phyloP scores from a whole-genome alignment of 78 protist genomes.

The Isochrysis galbana region DNA sequence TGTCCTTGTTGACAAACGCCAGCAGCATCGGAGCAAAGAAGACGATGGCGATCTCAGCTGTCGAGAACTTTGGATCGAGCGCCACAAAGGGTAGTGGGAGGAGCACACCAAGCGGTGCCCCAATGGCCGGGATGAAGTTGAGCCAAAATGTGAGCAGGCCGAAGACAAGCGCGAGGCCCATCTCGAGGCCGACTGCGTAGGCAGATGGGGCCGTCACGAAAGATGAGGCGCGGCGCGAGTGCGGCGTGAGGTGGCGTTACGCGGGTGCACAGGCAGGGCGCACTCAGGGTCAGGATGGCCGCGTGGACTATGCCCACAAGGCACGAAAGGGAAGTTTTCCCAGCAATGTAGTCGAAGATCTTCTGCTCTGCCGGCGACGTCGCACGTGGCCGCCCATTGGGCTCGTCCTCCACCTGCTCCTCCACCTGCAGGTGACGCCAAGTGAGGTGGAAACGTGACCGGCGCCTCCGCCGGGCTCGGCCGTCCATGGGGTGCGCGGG shows the following conservation, averaged over 20 bases:
- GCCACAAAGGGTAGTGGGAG: not conserved
- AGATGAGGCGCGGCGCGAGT: not conserved
- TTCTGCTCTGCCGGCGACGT: too few species aligned
- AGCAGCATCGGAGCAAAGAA: not conserved
- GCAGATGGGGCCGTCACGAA: too few species aligned
- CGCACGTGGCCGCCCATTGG: too few species aligned
- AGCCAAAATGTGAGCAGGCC: not conserved
- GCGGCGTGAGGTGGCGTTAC: too few species aligned
- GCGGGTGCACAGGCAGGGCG: too few species aligned
- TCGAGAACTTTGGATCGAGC: not conserved
- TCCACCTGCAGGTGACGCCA: too few species aligned
- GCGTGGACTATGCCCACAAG: not conserved
- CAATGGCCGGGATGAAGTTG: not conserved
- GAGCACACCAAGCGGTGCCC: not conserved
- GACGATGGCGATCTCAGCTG: not conserved
- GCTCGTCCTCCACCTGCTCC: too few species aligned
- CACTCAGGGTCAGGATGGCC: not conserved
- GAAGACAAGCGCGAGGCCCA: not conserved
- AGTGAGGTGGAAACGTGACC: too few species aligned
- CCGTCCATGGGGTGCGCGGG: too few species aligned
- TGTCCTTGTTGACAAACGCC: not conserved
- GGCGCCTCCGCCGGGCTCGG: too few species aligned
- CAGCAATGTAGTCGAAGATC: not conserved
- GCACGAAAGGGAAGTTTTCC: not conserved
- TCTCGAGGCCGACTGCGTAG: slow-evolving; percentile 1